phyloP scores from a whole-genome alignment of 169 alveolate species.

The Plasmodium chabaudi region DNA sequence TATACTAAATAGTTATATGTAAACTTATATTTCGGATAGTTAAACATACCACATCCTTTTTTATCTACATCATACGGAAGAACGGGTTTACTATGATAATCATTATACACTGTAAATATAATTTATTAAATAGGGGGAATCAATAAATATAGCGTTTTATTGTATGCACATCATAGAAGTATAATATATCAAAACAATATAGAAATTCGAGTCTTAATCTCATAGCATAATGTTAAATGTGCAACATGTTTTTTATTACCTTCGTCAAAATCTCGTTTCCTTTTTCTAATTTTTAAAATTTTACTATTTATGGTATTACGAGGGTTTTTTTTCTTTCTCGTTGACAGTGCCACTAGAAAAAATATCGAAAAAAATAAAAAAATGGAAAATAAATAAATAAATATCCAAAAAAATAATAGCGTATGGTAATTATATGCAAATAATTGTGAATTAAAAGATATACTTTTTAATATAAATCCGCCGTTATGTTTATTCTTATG shows the following conservation, averaged over 20 bases:
- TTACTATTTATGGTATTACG: slow-evolving; percentile 74
- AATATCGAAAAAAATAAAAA: slow-evolving; percentile 1
- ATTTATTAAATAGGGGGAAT: neutral
- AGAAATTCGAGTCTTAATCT: neutral
- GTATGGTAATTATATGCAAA: no score
- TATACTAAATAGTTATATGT: neutral
- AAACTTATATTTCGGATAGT: neutral
- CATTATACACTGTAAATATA: slow-evolving; percentile 54
- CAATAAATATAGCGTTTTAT: neutral
- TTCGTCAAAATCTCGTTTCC: slow-evolving; percentile 69
- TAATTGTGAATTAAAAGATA: no score
- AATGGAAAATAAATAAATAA: neutral
- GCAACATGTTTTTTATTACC: slow-evolving; percentile 19
- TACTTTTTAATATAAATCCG: no score
- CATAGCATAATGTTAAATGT: neutral
- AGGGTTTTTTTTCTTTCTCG: slow-evolving; percentile 71
- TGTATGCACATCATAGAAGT: slow-evolving; percentile 4
- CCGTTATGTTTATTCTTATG: no score
- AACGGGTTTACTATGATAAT: slow-evolving; percentile 22
- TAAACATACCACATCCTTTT: slow-evolving; percentile 60
- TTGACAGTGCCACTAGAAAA: slow-evolving; percentile 53
- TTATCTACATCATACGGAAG: slow-evolving; percentile 69
- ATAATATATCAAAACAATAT: neutral
- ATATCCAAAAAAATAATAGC: neutral
- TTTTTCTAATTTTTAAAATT: slow-evolving; percentile 59